phyloP scores from a whole-genome alignment of 208 protist species.

The Trypanosoma melophagium region DNA sequence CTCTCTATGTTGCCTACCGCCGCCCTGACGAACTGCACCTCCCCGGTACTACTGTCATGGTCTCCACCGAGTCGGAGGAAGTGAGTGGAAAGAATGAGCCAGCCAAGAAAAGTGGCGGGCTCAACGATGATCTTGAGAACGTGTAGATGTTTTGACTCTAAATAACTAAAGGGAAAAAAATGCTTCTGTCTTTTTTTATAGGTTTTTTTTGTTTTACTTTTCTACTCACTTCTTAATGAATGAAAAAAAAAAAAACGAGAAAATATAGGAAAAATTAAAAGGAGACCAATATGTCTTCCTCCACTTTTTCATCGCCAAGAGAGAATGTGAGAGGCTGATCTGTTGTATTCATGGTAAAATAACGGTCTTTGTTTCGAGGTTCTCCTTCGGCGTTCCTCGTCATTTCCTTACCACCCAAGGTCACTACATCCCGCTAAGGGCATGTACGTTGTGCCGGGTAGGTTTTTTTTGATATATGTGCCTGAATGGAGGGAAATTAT shows the following conservation, averaged over 20 bases:
- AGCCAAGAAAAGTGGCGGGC: slow-evolving; percentile 1
- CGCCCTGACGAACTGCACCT: slow-evolving; percentile 46
- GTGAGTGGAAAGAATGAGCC: slow-evolving; percentile 8
- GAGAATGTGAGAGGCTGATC: background rate
- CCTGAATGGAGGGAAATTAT: too few relatives aligned
- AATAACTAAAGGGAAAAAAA: background rate
- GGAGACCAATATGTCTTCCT: background rate
- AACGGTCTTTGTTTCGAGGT: background rate
- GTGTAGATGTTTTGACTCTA: background rate
- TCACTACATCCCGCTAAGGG: background rate
- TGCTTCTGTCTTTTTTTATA: background rate
- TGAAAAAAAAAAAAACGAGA: too few relatives aligned
- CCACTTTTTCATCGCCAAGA: background rate
- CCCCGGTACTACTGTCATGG: slow-evolving; percentile 30
- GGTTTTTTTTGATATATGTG: too few relatives aligned
- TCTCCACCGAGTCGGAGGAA: slow-evolving; percentile 21
- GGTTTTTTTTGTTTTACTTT: too few relatives aligned
- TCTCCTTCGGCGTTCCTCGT: background rate
- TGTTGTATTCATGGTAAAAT: background rate
- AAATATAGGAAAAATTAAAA: background rate
- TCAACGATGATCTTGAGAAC: slow-evolving; percentile 17
- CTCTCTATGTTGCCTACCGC: slow-evolving; percentile 48
- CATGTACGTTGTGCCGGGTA: too few relatives aligned
- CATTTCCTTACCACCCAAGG: background rate
- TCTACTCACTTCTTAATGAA: too few relatives aligned